Percentiles rank a stretch among this genome's conserved stretches.
Evolutionary conservation across 83 land plant genomes (phyloP).

Genomic region (Picea abies): DNA sequence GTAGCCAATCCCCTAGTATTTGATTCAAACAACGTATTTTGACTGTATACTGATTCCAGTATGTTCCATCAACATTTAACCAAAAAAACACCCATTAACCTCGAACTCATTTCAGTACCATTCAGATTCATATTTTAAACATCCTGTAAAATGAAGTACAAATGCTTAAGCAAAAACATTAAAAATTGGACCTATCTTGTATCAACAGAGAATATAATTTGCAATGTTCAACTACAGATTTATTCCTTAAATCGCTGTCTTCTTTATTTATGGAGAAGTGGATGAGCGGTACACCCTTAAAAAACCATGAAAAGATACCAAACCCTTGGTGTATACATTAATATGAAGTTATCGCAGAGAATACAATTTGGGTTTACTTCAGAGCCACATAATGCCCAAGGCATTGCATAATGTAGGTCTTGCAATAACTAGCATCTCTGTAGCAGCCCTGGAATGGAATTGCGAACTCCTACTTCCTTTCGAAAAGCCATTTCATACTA

Average conservation of each 20-base stretch:
- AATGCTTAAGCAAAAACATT: no score
- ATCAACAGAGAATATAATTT: not conserved
- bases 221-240: not conserved
- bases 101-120: no score
- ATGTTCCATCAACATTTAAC: no score
- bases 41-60: no score
- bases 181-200: no score
- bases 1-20: no score
- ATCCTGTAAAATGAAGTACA: no score
- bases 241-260: not conserved
- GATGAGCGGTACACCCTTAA: not conserved
- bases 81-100: no score
- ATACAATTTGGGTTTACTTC: not conserved
- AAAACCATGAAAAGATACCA: constrained; percentile 1
- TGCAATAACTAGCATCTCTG: not conserved
- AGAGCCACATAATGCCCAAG: not conserved
- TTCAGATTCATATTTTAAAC: no score
- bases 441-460: not conserved
- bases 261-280: not conserved
- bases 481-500: not conserved
- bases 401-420: not conserved
- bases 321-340: not conserved
- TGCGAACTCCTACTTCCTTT: not conserved
- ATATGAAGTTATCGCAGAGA: not conserved
- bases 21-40: no score